Percentiles rank a stretch among this genome's conserved stretches.
Conservation (phyloP, 768 basidiomycete genomes). For the Cystofilobasidium ferigula region DNA sequence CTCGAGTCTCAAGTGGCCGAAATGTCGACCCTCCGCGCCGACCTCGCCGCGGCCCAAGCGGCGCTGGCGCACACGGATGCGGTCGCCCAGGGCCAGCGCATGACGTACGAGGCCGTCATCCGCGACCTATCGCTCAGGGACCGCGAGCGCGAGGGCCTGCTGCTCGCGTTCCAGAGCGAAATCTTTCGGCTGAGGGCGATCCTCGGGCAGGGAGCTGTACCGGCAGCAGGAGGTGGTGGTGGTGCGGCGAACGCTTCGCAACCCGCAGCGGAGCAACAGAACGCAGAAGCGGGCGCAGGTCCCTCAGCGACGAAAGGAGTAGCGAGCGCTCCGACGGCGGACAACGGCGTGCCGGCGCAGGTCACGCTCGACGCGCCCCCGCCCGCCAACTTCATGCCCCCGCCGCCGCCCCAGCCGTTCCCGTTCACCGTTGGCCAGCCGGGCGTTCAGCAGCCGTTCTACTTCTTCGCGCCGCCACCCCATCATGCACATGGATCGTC, state of each 20-base stretch:
- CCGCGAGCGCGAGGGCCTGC: not conserved
- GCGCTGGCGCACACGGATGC: not conserved
- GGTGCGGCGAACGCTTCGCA: no score
- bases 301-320: not conserved
- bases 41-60: not conserved
- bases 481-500: not conserved
- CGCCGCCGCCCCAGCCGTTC: not conserved
- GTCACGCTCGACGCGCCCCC: not conserved
- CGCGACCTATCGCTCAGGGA: not conserved
- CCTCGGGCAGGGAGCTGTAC: not conserved
- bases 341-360: not conserved
- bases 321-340: no score
- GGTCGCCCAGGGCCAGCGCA: slow-evolving; percentile 2
- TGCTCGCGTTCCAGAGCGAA: not conserved
- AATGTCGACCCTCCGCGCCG: slow-evolving; percentile 3
- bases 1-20: slow-evolving; percentile 9
- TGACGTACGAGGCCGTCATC: slow-evolving; percentile 2
- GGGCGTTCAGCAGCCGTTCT: not conserved
- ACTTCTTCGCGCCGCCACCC: not conserved
- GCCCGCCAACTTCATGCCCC: not conserved
- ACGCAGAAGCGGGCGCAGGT: not conserved
- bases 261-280: not conserved
- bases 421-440: not conserved
- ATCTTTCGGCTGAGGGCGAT: not conserved
- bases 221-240: not conserved